These are phyloP conservation scores for Acmispon strigosus DNA, from an alignment of 306 rosid species.

Conservation along the genomic window DNA sequence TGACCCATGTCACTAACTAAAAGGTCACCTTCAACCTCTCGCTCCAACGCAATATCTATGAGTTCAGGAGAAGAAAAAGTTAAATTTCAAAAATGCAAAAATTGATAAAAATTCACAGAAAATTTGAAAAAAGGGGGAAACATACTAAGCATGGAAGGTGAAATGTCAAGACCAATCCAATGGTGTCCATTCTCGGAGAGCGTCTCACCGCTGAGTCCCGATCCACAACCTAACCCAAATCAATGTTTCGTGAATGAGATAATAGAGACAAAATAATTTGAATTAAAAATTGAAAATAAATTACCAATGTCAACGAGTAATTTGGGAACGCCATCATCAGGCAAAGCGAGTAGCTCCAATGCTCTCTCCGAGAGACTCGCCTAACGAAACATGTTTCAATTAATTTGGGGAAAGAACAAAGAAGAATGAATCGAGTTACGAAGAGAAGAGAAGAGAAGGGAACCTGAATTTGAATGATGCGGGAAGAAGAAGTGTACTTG, in stretches of 20 bases:
- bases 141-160: slow-evolving; percentile 92
- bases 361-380: slow-evolving; percentile 70
- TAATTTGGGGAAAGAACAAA: neutral
- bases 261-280: neutral
- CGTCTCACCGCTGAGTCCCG: slow-evolving; percentile 93
- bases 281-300: neutral
- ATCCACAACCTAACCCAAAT: slow-evolving; percentile 66
- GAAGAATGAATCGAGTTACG: too few relatives aligned
- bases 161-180: slow-evolving; percentile 92
- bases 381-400: neutral
- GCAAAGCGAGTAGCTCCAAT: slow-evolving; percentile 73
- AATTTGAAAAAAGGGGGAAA: neutral
- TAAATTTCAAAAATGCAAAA: neutral
- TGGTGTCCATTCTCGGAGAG: slow-evolving; percentile 72
- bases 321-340: slow-evolving; percentile 68
- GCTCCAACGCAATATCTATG: slow-evolving; percentile 71
- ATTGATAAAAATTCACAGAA: neutral
- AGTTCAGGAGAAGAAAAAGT: neutral
- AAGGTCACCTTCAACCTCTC: slow-evolving; percentile 92
- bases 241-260: neutral
- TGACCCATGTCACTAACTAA: slow-evolving; percentile 94
- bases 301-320: slow-evolving; percentile 85
- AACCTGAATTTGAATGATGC: slow-evolving; percentile 79
- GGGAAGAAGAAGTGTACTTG: slow-evolving; percentile 86
- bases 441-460: neutral